Conservation (phyloP, 352 stramenopile species). For the Globisporangium recalcitrans region DNA sequence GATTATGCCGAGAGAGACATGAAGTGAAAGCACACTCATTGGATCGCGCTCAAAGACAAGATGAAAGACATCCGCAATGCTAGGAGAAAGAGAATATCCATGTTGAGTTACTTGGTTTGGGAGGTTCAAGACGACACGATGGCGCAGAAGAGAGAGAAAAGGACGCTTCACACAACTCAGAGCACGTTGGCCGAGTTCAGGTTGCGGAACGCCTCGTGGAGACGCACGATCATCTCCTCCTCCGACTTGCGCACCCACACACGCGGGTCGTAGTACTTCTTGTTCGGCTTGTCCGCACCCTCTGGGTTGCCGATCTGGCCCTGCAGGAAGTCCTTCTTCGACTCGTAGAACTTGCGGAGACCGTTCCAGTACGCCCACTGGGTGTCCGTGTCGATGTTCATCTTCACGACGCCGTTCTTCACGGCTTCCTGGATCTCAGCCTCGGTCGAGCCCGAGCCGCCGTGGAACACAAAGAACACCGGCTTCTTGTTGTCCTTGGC, state of each 20-base stretch:
- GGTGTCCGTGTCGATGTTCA: slow-evolving; percentile 99
- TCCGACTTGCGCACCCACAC: slow-evolving; percentile 97
- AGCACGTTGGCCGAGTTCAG: slow-evolving; percentile 78
- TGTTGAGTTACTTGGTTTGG: slow-evolving; percentile 15
- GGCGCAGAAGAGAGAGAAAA: neutral
- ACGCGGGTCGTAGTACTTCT: slow-evolving; percentile 99
- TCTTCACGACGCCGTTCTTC: slow-evolving; percentile 97
- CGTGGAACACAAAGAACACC: slow-evolving; percentile 99
- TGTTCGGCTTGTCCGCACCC: slow-evolving; percentile 97
- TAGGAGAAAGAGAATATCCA: slow-evolving; percentile 1
- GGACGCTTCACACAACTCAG: slow-evolving; percentile 41
- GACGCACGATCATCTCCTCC: slow-evolving; percentile 91
- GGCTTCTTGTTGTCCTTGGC: slow-evolving; percentile 87
- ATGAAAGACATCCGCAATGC: neutral
- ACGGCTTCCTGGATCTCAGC: slow-evolving; percentile 96
- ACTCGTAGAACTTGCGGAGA: slow-evolving; percentile 95
- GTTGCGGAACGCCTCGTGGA: slow-evolving; percentile 90
- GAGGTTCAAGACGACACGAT: slow-evolving; percentile 11
- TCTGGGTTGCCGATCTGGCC: slow-evolving; percentile 98
- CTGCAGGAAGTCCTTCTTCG: slow-evolving; percentile 97
- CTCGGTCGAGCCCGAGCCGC: slow-evolving; percentile 94
- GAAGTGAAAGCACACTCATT: neutral
- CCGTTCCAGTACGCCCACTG: slow-evolving; percentile 99
- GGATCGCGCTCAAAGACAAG: neutral
- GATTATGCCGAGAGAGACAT: neutral